Evolutionary conservation across 352 stramenopile genomes (phyloP).

Genomic region (Phytophthora citricola): DNA sequence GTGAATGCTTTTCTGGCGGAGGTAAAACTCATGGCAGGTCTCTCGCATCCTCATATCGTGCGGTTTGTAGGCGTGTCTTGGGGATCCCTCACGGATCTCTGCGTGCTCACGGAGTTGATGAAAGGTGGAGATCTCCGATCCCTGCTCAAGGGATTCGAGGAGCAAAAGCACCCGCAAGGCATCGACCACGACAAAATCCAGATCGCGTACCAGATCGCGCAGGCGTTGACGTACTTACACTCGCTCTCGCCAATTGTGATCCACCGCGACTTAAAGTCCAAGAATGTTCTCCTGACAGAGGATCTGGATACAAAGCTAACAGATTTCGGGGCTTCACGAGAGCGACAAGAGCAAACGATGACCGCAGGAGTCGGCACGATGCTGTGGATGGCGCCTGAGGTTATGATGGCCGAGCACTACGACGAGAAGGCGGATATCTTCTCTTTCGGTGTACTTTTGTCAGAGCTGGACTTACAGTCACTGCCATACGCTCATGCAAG

Average conservation of each 20-base stretch:
- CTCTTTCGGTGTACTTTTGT: conserved; percentile 42
- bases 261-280: conserved; percentile 48
- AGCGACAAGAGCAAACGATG: conserved; percentile 37
- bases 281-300: conserved; percentile 43
- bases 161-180: conserved; percentile 8
- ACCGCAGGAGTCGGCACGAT: conserved; percentile 37
- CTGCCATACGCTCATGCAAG: conserved; percentile 27
- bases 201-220: conserved; percentile 39
- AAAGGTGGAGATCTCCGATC: conserved; percentile 36
- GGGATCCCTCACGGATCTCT: conserved; percentile 39
- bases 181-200: conserved; percentile 34
- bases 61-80: conserved; percentile 13
- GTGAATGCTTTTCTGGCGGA: conserved; percentile 49
- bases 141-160: conserved; percentile 29
- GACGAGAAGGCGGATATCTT: conserved; percentile 46
- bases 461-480: conserved; percentile 32
- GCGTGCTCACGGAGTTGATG: conserved; percentile 51
- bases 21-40: conserved; percentile 46
- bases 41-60: conserved; percentile 59
- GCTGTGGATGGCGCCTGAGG: conserved; percentile 49
- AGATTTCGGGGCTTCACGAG: conserved; percentile 44
- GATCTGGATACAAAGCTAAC: conserved; percentile 44
- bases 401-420: conserved; percentile 44
- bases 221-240: conserved; percentile 34
- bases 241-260: conserved; percentile 36